Percentiles rank a stretch among this genome's conserved stretches.
Evolutionary conservation across 805 yeast genomes (phyloP).

Genomic region (Candida rishiriensis): DNA sequence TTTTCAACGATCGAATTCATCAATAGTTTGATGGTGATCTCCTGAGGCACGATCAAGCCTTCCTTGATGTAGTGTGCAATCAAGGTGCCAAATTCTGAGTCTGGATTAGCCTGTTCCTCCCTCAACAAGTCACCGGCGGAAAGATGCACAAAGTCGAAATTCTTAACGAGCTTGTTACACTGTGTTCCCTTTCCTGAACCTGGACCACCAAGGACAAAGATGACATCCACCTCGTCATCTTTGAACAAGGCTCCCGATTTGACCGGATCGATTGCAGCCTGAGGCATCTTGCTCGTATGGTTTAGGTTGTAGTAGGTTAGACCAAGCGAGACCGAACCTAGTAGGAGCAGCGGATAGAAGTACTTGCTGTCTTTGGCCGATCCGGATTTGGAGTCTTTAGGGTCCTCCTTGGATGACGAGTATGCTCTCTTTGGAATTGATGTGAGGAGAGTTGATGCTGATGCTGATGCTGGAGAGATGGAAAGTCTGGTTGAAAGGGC

Average conservation of each 20-base stretch:
- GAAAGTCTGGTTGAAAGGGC: too few species aligned
- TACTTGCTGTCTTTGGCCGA: conserved; percentile 10
- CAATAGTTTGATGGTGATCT: conserved; percentile 78
- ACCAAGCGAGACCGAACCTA: conserved; percentile 30
- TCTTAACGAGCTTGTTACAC: conserved; percentile 77
- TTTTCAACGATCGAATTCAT: conserved; percentile 69
- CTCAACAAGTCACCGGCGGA: conserved; percentile 96
- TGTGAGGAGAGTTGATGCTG: too few species aligned
- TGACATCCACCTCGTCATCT: conserved; percentile 66
- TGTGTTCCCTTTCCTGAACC: conserved; percentile 99
- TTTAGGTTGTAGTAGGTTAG: conserved; percentile 30
- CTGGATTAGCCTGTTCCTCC: conserved; percentile 82
- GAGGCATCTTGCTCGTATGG: conserved; percentile 27
- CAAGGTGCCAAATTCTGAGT: conserved; percentile 79
- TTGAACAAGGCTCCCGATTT: conserved; percentile 35
- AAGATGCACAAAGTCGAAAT: conserved; percentile 78
- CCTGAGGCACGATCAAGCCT: conserved; percentile 92
- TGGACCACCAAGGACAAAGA: conserved; percentile 95
- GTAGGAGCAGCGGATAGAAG: conserved; percentile 22
- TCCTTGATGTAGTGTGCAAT: conserved; percentile 81
- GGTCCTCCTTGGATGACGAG: too few species aligned
- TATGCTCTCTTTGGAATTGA: too few species aligned
- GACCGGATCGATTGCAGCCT: conserved; percentile 30
- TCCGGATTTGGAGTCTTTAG: background rate
- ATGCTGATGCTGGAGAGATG: too few species aligned